Evolutionary conservation across 1,139 yeast genomes (phyloP).

Genomic region (Yamadazyma pseudoaaseri): DNA sequence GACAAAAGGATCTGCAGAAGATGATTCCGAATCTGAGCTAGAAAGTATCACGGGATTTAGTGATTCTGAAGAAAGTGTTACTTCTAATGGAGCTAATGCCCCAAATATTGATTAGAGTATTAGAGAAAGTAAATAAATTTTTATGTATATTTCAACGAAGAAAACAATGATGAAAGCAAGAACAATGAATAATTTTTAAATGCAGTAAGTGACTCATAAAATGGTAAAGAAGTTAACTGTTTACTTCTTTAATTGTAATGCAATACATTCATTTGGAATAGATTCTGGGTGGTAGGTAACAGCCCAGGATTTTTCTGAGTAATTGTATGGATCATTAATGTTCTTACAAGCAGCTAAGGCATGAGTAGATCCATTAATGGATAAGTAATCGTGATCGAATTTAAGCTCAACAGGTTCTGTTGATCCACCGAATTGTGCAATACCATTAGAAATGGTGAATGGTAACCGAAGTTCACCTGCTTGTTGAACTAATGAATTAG

Average conservation of each 20-base stretch:
- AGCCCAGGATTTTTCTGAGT: slow-evolving; percentile 21
- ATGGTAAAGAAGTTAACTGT: too few relatives aligned
- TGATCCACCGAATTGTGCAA: slow-evolving; percentile 30
- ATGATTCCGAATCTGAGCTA: slow-evolving; percentile 14
- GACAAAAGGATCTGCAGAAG: slow-evolving; percentile 12
- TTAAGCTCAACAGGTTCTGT: slow-evolving; percentile 7
- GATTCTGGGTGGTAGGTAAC: slow-evolving; percentile 2
- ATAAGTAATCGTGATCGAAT: slow-evolving; percentile 10
- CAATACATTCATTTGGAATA: slow-evolving; percentile 10
- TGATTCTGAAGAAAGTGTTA: slow-evolving; percentile 13
- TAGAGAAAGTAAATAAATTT: slow-evolving; percentile 10
- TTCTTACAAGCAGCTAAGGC: slow-evolving; percentile 44
- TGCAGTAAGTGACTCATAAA: slow-evolving; percentile 13
- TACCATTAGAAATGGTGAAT: slow-evolving; percentile 6
- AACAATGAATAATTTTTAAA: too few relatives aligned
- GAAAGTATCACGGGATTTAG: slow-evolving; percentile 15
- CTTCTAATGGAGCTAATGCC: slow-evolving; percentile 12
- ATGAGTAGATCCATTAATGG: slow-evolving; percentile 10
- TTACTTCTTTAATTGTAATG: slow-evolving; percentile 13
- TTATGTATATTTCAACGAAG: slow-evolving; percentile 21
- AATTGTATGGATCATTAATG: slow-evolving; percentile 42
- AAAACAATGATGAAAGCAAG: too few relatives aligned
- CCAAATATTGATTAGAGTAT: slow-evolving; percentile 22
- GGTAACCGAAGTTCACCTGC: too few relatives aligned
- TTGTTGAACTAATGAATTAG: too few relatives aligned